Base-by-base conservation (phyloP, 2,329 filamentous ascomycete species). In the Alternaria sp. region DNA sequence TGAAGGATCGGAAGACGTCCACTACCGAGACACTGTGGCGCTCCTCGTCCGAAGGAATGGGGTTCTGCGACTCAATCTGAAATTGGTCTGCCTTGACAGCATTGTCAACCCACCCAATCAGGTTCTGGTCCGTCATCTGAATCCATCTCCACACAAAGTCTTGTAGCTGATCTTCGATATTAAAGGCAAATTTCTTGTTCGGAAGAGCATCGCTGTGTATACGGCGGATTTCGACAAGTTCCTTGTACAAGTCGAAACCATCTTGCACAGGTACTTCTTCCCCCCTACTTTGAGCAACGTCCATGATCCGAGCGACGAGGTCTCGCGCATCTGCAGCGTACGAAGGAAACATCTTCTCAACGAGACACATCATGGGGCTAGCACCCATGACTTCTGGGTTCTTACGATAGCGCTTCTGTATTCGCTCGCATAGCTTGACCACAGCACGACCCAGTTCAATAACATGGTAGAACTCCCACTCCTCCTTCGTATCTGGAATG, bases 91-190 rank as follows among this genome's bases (percentile, higher is more conserved):
- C 91, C 75, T 92, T 94, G 77, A 97, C 90, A 8, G 95, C 93
- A 70, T 94, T 87, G 45, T 96, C 92, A 37, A 98, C 91, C 82
- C 95, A 95, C 24, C 88, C 88, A 61, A 90, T 83, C 71, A 97
- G 88, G 72, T 89, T 92, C 33, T 82, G 81, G 69, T 98, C 93
- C 7, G 92, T 93, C 63, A 88, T 86, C 53, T 86, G 84, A 62
- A 99, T 92, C 93, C 93, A 99, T 58, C 92, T 88, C 93, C 93
- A 98, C 5, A 98, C 95, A 76, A 98, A 99, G 34, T 91, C 90
- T 61, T 93, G 90, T 17, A 99, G 83, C 14, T 96, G 81, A 40
- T 88, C 86, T 77, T 99, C 95, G 41, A 99, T 86, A 65, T 93
- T 88, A 75, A 98, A 97, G 4, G 88, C 89, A 75, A 98, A 99